phyloP scores from a whole-genome alignment of 176 grass and related monocot species.

The Oryza longistaminata region DNA sequence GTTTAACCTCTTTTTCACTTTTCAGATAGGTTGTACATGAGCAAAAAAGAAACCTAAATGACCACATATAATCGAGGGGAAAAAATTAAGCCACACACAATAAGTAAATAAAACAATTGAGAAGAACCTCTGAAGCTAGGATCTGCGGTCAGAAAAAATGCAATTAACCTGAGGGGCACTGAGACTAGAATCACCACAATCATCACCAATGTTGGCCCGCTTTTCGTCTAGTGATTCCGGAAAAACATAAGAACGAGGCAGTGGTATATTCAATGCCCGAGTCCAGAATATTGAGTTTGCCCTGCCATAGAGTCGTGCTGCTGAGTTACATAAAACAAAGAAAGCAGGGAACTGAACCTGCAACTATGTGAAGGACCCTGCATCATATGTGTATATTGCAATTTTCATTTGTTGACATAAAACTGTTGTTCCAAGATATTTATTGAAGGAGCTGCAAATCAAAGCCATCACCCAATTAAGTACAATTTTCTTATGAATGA shows the following conservation, averaged over 20 bases:
- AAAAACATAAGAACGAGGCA: slow-evolving; percentile 82
- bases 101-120: background rate
- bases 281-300: slow-evolving; percentile 98
- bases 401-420: background rate
- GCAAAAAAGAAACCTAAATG: background rate
- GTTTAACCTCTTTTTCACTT: background rate
- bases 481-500: background rate
- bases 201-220: background rate
- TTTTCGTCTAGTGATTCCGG: slow-evolving; percentile 40
- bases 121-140: slow-evolving; percentile 25
- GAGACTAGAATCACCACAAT: slow-evolving; percentile 15
- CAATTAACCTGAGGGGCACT: slow-evolving; percentile 25
- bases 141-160: slow-evolving; percentile 11
- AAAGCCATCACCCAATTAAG: background rate
- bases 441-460: background rate
- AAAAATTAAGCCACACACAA: background rate
- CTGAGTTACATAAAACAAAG: slow-evolving; percentile 3
- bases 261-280: slow-evolving; percentile 80
- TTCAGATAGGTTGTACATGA: background rate
- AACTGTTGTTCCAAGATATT: background rate
- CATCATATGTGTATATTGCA: background rate
- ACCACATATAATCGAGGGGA: background rate
- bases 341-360: background rate
- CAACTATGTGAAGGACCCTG: background rate
- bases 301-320: slow-evolving; percentile 47